A percentile compares a stretch with the other conserved stretches of the same genome.
Conservation (phyloP, 371 early-diverging fungal species). For the Mucor velutinosus region DNA sequence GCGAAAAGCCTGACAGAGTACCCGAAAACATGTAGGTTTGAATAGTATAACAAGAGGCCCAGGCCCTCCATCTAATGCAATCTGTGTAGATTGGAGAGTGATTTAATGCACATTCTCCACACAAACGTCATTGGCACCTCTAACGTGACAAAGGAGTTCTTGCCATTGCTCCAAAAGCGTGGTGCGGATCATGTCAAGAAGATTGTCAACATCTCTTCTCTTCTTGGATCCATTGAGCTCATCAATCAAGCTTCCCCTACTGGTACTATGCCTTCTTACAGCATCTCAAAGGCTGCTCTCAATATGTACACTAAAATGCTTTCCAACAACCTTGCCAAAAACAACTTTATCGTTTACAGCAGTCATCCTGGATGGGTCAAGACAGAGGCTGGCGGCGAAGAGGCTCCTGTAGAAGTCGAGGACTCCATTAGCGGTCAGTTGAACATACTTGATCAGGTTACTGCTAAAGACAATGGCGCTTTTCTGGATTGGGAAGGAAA, state of each 20-base stretch:
- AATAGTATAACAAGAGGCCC: neutral
- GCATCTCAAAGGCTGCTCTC: conserved; percentile 19
- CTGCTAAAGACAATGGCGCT: conserved; percentile 8
- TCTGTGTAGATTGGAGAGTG: too few relatives aligned
- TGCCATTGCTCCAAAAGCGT: conserved; percentile 28
- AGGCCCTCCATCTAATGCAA: neutral
- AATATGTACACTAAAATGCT: conserved; percentile 25
- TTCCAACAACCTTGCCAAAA: conserved; percentile 10
- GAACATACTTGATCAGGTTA: conserved; percentile 1
- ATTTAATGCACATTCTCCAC: conserved; percentile 3
- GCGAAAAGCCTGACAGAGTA: neutral
- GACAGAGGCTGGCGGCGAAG: conserved; percentile 26
- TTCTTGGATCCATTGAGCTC: conserved; percentile 14
- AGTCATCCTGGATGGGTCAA: conserved; percentile 27
- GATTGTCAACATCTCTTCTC: conserved; percentile 28
- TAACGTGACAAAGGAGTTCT: conserved; percentile 16
- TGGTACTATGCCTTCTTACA: conserved; percentile 11
- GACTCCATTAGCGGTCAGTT: conserved; percentile 18
- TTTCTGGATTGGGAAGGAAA: conserved; percentile 15
- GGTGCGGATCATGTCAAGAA: conserved; percentile 16
- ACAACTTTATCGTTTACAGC: conserved; percentile 23
- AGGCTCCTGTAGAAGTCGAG: neutral
- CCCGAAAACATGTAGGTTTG: neutral
- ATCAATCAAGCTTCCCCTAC: neutral
- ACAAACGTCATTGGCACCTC: conserved; percentile 20